Evolutionary conservation across 2,329 filamentous ascomycete species (phyloP).

Genomic region (Pseudocercospora cruenta): DNA sequence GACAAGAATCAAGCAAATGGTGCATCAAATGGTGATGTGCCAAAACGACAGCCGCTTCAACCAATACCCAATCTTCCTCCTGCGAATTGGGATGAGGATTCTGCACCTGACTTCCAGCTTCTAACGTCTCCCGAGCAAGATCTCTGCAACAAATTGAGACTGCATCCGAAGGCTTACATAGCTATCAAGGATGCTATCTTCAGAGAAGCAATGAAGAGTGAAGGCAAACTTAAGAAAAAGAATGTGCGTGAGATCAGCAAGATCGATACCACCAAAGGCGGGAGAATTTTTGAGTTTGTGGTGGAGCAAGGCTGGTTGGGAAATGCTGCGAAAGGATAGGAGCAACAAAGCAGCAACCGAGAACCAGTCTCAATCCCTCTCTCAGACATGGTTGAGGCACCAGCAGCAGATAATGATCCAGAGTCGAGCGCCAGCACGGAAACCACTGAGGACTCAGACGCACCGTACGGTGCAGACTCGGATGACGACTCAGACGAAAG

Average conservation of each 20-base stretch:
- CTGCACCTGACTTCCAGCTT: constrained; percentile 80
- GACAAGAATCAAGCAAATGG: constrained; percentile 35
- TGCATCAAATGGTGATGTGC: constrained; percentile 26
- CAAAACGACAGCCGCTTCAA: constrained; percentile 34
- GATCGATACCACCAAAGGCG: constrained; percentile 82
- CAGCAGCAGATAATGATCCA: not conserved
- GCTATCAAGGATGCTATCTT: constrained; percentile 93
- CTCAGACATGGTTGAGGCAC: not conserved
- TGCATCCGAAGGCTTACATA: constrained; percentile 93
- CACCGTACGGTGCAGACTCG: not conserved
- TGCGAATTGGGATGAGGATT: constrained; percentile 72
- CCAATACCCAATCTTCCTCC: constrained; percentile 58
- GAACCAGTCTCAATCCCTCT: not conserved
- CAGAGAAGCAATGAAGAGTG: constrained; percentile 85
- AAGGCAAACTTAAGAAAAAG: constrained; percentile 90
- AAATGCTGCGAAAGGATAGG: constrained; percentile 59
- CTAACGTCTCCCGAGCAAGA: constrained; percentile 82
- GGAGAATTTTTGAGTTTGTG: constrained; percentile 91
- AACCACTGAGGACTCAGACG: not conserved
- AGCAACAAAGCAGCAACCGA: not conserved
- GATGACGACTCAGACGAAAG: not conserved
- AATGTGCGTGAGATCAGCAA: constrained; percentile 82
- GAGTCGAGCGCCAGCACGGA: not conserved
- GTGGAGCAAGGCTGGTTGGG: constrained; percentile 85
- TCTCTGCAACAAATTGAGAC: constrained; percentile 78